Base-by-base conservation (phyloP, 2,329 filamentous ascomycete species). In the Epichloe sp. region DNA sequence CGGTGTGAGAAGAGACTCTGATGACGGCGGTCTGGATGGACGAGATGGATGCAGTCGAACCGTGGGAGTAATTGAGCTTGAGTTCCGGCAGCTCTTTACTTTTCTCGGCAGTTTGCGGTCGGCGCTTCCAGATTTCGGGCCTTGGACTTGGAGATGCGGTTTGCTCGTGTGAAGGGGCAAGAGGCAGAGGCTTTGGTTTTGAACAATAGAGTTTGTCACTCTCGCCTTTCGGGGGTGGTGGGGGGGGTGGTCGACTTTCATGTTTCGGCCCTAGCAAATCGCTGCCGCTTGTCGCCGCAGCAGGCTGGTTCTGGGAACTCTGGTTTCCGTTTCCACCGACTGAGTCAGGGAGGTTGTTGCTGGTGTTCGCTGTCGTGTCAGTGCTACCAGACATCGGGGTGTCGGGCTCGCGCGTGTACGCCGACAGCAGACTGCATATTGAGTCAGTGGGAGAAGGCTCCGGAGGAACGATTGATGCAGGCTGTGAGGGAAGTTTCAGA, bases 371-470 rank as follows among this genome's bases (percentile, higher is more conserved):
- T 48, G 52, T 40, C 26, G 52, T 51, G 52, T 49, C 49, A 35
- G 49, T 53, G 46, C 46, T 43, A 49, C 43, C 52, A n/a, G 49
- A 43, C 31, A 36, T 23, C 21, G 49, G 50, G 48, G 72, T 73
- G 43, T 69, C 70, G 6, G 71, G 71, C 44, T 68, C 71, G 54
- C 68, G 65, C 48, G 74, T 74, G 59, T 80, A 80, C 19, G 77
- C 76, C 11, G 75, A 79, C 37, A 80, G 58, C 11, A 80, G 64
- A 59, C 76, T 80, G 14, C 71, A 76, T 48, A 80, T 64, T 10
- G 77, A 79, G 23, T 70, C 70, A 2, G 68, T 66, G 3, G 74
- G 71, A 42, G 74, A 73, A 47, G 52, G 55, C 59, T 61, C 56
- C 48, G 59, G 58, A 42, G 60, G 55, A 53, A 55, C 48, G 44